Evolutionary conservation across 2,329 filamentous ascomycete genomes (phyloP).

Genomic region (Paracorniculantispora psalliotae): DNA sequence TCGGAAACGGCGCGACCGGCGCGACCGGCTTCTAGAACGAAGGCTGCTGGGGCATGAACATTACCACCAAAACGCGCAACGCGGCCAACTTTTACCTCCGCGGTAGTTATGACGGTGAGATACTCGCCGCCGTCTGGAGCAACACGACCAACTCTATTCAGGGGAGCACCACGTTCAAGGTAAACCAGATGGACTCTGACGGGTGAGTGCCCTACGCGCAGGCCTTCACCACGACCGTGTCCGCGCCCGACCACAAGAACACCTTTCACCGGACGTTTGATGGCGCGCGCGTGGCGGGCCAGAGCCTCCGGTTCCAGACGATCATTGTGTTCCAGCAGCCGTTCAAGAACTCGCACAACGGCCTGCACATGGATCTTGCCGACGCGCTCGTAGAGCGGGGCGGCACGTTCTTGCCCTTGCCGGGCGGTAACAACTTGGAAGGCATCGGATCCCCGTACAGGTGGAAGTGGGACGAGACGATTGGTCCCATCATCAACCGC

Average conservation of each 20-base stretch:
- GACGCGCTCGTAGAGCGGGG: conserved; percentile 2
- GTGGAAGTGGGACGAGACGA: conserved; percentile 35
- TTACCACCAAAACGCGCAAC: not conserved
- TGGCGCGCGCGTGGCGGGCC: not conserved
- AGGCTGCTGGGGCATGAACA: not conserved
- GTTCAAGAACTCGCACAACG: conserved; percentile 8
- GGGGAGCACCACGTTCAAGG: not conserved
- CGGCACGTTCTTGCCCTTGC: conserved; percentile 1
- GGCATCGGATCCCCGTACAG: not conserved
- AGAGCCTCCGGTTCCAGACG: not conserved
- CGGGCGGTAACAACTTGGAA: conserved; percentile 13
- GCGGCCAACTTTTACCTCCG: not conserved
- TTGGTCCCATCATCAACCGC: conserved; percentile 33
- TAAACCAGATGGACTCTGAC: not conserved
- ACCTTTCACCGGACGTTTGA: not conserved
- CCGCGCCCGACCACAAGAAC: not conserved
- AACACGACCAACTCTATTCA: not conserved
- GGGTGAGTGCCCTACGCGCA: not conserved
- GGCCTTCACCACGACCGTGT: not conserved
- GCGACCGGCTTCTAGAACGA: not conserved
- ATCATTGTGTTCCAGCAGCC: conserved; percentile 8
- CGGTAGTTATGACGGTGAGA: not conserved
- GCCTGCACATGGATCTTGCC: conserved; percentile 4
- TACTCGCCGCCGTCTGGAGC: not conserved
- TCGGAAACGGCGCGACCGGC: not conserved